phyloP scores from a whole-genome alignment of 495 filamentous ascomycete genomes.

The Trichocladium antarcticum region DNA sequence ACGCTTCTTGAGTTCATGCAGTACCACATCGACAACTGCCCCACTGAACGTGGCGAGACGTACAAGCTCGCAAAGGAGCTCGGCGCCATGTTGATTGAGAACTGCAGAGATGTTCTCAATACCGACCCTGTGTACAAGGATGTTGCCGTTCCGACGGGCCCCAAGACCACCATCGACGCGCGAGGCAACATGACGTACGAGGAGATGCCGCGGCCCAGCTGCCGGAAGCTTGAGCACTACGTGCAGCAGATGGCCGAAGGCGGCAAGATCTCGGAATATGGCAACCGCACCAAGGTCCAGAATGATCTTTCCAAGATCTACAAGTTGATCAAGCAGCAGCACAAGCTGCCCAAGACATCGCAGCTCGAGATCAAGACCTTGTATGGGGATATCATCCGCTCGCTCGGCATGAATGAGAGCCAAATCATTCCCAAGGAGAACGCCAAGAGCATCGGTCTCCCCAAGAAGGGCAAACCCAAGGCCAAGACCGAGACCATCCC shows the following conservation, averaged over 20 bases:
- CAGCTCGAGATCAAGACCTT: slow-evolving; percentile 90
- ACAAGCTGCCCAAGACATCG: slow-evolving; percentile 87
- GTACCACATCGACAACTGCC: slow-evolving; percentile 98
- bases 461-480: slow-evolving; percentile 64
- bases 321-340: slow-evolving; percentile 94
- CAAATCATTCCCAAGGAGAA: slow-evolving; percentile 88
- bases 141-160: slow-evolving; percentile 82
- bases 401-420: slow-evolving; percentile 90
- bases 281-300: slow-evolving; percentile 95
- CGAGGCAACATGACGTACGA: slow-evolving; percentile 82
- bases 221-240: slow-evolving; percentile 96
- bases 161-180: slow-evolving; percentile 78
- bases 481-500: slow-evolving; percentile 95
- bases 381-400: slow-evolving; percentile 86
- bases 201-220: slow-evolving; percentile 77
- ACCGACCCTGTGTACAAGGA: slow-evolving; percentile 87
- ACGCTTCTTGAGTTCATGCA: slow-evolving; percentile 97
- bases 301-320: slow-evolving; percentile 89
- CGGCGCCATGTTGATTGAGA: slow-evolving; percentile 89
- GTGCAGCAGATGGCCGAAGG: slow-evolving; percentile 98
- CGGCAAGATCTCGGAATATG: slow-evolving; percentile 95
- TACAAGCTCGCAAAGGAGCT: slow-evolving; percentile 94
- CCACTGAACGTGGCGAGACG: slow-evolving; percentile 90
- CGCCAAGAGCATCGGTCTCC: slow-evolving; percentile 42
- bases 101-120: slow-evolving; percentile 84